phyloP scores from a whole-genome alignment of 805 yeast genomes.

The Candida ulmi region DNA sequence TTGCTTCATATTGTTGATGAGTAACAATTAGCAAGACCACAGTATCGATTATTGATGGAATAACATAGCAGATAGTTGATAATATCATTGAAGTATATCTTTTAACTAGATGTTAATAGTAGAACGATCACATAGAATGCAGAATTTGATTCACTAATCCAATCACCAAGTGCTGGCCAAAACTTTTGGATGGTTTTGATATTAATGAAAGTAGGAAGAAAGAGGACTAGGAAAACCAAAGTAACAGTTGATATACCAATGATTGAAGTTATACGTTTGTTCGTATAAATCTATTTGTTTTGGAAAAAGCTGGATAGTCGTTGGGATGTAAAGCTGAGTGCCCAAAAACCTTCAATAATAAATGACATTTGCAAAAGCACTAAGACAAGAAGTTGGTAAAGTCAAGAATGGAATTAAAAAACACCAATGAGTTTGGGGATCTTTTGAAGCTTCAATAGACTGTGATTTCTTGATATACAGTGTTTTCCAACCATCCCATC shows the following conservation, averaged over 20 bases:
- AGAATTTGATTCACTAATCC: conserved; percentile 57
- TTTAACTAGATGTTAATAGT: conserved; percentile 31
- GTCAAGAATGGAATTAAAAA: conserved; percentile 47
- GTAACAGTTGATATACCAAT: conserved; percentile 55
- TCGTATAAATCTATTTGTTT: conserved; percentile 62
- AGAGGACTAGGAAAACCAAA: conserved; percentile 78
- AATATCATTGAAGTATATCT: conserved; percentile 16
- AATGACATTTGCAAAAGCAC: conserved; percentile 47
- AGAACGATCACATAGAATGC: conserved; percentile 35
- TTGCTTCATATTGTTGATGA: conserved; percentile 2
- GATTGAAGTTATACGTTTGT: conserved; percentile 32
- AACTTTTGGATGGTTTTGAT: conserved; percentile 71
- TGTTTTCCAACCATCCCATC: too few species aligned
- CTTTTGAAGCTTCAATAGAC: conserved; percentile 37
- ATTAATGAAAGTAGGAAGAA: conserved; percentile 76
- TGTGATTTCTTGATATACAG: conserved; percentile 41
- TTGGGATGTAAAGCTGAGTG: conserved; percentile 20
- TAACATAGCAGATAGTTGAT: conserved; percentile 24
- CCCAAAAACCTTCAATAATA: conserved; percentile 49
- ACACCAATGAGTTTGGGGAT: conserved; percentile 36
- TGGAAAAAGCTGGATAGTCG: conserved; percentile 47
- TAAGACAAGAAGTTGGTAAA: conserved; percentile 44
- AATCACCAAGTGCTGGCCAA: conserved; percentile 60
- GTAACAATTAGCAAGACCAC: conserved; percentile 33
- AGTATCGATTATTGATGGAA: conserved; percentile 43